These are phyloP conservation scores for Phaeolepiota aurea DNA, from an alignment of 768 basidiomycete genomes.

Conservation along the genomic window DNA sequence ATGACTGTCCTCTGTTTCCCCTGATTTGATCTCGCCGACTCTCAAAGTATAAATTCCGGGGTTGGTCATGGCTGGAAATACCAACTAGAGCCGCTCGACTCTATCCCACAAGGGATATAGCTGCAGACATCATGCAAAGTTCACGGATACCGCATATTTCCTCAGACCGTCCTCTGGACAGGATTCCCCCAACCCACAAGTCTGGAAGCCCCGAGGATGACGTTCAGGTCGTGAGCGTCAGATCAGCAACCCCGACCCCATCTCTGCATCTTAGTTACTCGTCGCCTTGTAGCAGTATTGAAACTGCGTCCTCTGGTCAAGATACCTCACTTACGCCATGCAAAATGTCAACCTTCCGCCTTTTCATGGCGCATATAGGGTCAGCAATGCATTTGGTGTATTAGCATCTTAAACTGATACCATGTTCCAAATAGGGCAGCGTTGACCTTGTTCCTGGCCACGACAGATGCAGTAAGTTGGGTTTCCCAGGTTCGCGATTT, in stretches of 20 bases:
- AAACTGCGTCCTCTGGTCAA: conserved; percentile 20
- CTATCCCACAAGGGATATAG: too few relatives aligned
- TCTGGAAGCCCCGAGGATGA: too few relatives aligned
- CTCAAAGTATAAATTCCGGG: background rate
- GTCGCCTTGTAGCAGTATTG: conserved; percentile 17
- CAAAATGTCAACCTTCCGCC: conserved; percentile 46
- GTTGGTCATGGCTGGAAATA: background rate
- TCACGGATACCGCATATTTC: background rate
- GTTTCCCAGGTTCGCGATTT: conserved; percentile 1
- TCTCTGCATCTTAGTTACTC: conserved; percentile 5
- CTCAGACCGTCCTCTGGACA: background rate
- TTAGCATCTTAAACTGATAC: conserved; percentile 1
- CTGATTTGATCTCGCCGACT: conserved; percentile 11
- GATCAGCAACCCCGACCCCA: too few relatives aligned
- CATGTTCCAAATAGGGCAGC: conserved; percentile 46
- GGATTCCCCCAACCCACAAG: background rate
- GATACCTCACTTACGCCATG: conserved; percentile 9
- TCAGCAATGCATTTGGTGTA: conserved; percentile 18
- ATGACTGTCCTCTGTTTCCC: conserved; percentile 17
- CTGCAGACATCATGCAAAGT: background rate
- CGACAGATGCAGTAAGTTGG: conserved; percentile 68
- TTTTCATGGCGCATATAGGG: conserved; percentile 66
- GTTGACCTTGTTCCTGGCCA: conserved; percentile 75
- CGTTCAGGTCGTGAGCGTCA: too few relatives aligned
- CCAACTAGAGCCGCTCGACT: background rate